Conservation (phyloP, 2,329 filamentous ascomycete genomes). For the Phaeomoniella chlamydospora region DNA sequence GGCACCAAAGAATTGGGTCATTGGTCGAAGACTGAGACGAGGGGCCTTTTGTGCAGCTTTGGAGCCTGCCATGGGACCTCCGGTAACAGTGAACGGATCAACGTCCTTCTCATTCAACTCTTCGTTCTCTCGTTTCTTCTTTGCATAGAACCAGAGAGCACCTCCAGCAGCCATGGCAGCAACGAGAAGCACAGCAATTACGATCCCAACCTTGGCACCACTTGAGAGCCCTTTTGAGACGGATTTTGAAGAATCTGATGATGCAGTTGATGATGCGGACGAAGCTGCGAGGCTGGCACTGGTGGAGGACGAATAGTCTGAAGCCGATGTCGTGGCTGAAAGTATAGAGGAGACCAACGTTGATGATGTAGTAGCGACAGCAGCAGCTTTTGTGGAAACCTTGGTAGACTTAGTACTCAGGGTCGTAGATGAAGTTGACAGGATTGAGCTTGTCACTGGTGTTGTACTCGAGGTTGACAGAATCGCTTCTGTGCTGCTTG, state of each 20-base stretch:
- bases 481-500: neutral
- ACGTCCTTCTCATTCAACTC: conserved; percentile 49
- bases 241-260: conserved; percentile 6
- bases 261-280: conserved; percentile 4
- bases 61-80: conserved; percentile 15
- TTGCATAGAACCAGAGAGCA: conserved; percentile 59
- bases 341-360: conserved; percentile 13
- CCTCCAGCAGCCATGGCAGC: conserved; percentile 52
- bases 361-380: conserved; percentile 6
- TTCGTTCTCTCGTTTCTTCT: conserved; percentile 48
- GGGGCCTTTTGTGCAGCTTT: conserved; percentile 42
- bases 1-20: conserved; percentile 66
- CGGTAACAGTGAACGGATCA: conserved; percentile 12
- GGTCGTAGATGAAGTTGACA: neutral
- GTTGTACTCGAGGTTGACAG: neutral
- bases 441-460: neutral
- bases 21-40: conserved; percentile 70
- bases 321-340: conserved; percentile 15
- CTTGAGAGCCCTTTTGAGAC: conserved; percentile 22
- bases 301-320: conserved; percentile 9
- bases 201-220: conserved; percentile 62
- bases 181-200: conserved; percentile 62
- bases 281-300: conserved; percentile 10
- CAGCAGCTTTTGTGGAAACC: conserved; percentile 5
- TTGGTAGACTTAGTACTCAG: neutral